Conservation (phyloP, 2,329 filamentous ascomycete genomes). For the Botryotinia globosa region DNA sequence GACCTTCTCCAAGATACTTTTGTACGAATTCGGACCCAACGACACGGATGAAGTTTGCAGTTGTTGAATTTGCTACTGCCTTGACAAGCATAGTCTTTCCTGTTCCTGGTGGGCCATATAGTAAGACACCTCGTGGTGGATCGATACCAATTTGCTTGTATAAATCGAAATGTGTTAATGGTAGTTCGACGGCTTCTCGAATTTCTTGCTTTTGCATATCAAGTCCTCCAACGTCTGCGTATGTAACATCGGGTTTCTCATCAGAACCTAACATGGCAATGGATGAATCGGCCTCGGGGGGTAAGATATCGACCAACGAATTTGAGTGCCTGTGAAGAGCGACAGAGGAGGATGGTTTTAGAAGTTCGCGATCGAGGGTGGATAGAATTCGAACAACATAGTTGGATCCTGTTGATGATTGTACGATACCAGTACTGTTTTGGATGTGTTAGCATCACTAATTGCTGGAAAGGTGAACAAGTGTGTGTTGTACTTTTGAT, state of each 20-base stretch:
- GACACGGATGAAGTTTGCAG: constrained; percentile 96
- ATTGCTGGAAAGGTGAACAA: not conserved
- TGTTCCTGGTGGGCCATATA: constrained; percentile 94
- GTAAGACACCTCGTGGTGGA: constrained; percentile 89
- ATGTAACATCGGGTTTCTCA: constrained; percentile 98
- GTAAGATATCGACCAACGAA: constrained; percentile 95
- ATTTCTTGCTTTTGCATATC: constrained; percentile 99
- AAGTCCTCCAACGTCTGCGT: constrained; percentile 93
- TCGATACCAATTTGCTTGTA: constrained; percentile 99
- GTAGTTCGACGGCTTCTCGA: constrained; percentile 92
- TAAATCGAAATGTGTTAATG: constrained; percentile 93
- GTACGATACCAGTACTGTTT: constrained; percentile 88
- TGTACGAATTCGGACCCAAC: constrained; percentile 98
- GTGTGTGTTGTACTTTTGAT: constrained; percentile 75
- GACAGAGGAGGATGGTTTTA: constrained; percentile 97
- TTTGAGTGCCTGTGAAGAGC: constrained; percentile 98
- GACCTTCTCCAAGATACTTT: constrained; percentile 96
- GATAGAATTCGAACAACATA: constrained; percentile 98
- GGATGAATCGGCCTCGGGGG: constrained; percentile 97
- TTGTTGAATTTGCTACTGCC: constrained; percentile 96
- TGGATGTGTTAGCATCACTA: constrained; percentile 24
- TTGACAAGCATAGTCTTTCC: constrained; percentile 98
- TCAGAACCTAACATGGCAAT: constrained; percentile 96
- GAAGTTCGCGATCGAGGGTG: constrained; percentile 93
- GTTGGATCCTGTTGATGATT: constrained; percentile 97